These are phyloP conservation scores for Closterium sp. DNA, from an alignment of 139 green algal species.

Conservation along the genomic window DNA sequence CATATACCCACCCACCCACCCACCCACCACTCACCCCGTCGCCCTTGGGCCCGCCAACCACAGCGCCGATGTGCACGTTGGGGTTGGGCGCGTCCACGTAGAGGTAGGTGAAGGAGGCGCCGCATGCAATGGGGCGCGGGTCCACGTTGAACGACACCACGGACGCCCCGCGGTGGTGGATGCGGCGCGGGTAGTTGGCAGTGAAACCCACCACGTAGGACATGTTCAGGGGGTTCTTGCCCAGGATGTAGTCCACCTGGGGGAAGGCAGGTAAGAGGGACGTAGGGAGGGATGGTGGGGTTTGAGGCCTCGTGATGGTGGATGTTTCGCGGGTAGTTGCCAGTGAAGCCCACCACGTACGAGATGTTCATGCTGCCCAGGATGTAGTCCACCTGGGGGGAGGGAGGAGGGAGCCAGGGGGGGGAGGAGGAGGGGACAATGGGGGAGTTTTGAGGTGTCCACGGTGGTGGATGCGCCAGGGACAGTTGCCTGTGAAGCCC, in stretches of 20 bases:
- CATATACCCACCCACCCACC: background rate
- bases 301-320: too few species aligned
- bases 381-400: conserved; percentile 35
- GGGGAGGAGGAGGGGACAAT: too few species aligned
- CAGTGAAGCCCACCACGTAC: conserved; percentile 33
- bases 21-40: conserved; percentile 13
- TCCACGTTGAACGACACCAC: background rate
- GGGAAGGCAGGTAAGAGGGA: background rate
- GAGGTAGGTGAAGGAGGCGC: background rate
- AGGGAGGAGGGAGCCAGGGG: background rate
- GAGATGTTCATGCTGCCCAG: conserved; percentile 10
- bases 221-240: conserved; percentile 17
- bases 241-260: conserved; percentile 33
- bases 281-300: background rate
- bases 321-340: background rate
- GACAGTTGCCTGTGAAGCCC: conserved; percentile 12
- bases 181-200: background rate
- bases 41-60: conserved; percentile 9
- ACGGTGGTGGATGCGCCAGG: conserved; percentile 21
- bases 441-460: too few species aligned
- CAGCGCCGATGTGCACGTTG: conserved; percentile 31
- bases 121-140: background rate
- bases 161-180: conserved; percentile 37
- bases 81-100: conserved; percentile 12
- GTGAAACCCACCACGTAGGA: conserved; percentile 40